Evolutionary conservation across 257 asterid genomes (phyloP).

Genomic region (Linaria vulgaris): DNA sequence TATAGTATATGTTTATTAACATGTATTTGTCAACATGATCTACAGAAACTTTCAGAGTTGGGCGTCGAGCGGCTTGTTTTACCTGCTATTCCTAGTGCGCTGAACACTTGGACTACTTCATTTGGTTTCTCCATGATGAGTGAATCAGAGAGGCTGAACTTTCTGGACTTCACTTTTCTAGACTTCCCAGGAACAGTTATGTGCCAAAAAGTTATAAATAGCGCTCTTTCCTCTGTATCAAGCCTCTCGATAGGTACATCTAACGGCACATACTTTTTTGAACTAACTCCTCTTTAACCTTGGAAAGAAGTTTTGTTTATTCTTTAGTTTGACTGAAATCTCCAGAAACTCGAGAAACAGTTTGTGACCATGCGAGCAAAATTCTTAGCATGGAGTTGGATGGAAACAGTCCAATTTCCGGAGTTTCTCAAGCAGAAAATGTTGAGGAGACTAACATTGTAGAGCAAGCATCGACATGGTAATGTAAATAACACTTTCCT

Average conservation of each 20-base stretch:
- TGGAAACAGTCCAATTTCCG: conserved; percentile 7
- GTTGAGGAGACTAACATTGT: not conserved
- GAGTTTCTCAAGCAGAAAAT: conserved; percentile 7
- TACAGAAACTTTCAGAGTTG: conserved; percentile 62
- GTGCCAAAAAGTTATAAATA: conserved; percentile 66
- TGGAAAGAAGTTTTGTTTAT: too few relatives aligned
- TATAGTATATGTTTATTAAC: not conserved
- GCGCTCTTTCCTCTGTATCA: too few relatives aligned
- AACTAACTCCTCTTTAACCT: not conserved
- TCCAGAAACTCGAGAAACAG: not conserved
- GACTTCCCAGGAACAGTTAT: conserved; percentile 73
- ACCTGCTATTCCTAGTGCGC: conserved; percentile 74
- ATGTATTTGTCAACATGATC: not conserved
- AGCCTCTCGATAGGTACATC: not conserved
- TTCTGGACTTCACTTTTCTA: conserved; percentile 58
- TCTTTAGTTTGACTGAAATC: not conserved
- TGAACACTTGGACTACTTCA: conserved; percentile 72
- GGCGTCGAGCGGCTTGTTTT: conserved; percentile 90
- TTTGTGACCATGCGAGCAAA: not conserved
- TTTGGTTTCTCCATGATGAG: conserved; percentile 73
- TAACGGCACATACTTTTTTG: not conserved
- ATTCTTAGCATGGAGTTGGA: not conserved
- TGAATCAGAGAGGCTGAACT: conserved; percentile 53
- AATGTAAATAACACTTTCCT: not conserved
- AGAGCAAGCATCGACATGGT: conserved; percentile 1